A percentile compares a stretch with the other conserved stretches of the same genome.
phyloP scores from a whole-genome alignment of 1,139 yeast species.

The Wickerhamomyces sp. region DNA sequence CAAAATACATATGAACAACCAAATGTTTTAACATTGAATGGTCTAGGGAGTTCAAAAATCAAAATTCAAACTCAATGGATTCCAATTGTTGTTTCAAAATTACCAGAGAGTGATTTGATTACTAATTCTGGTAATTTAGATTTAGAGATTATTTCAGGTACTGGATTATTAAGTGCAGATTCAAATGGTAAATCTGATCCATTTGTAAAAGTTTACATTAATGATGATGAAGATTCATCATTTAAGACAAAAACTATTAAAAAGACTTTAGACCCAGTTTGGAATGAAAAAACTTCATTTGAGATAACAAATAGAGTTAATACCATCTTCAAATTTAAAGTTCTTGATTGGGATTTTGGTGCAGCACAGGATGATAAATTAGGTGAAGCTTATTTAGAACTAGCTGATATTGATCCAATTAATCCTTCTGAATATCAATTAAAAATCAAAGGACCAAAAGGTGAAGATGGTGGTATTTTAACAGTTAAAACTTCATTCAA shows the following conservation, averaged over 20 bases:
- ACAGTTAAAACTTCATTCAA: slow-evolving; percentile 56
- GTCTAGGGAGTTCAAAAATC: slow-evolving; percentile 42
- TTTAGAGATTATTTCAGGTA: slow-evolving; percentile 61
- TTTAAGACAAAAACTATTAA: slow-evolving; percentile 76
- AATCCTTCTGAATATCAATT: slow-evolving; percentile 48
- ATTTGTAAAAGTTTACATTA: slow-evolving; percentile 60
- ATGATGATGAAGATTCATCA: slow-evolving; percentile 49
- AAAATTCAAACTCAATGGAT: slow-evolving; percentile 70
- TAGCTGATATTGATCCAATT: slow-evolving; percentile 57
- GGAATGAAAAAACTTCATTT: slow-evolving; percentile 61
- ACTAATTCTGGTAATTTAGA: slow-evolving; percentile 71
- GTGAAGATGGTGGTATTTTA: slow-evolving; percentile 63
- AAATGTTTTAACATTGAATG: slow-evolving; percentile 47
- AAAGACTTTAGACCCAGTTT: slow-evolving; percentile 82
- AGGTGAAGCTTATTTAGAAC: slow-evolving; percentile 59
- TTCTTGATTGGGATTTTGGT: slow-evolving; percentile 92
- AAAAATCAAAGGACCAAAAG: slow-evolving; percentile 39
- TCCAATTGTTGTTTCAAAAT: slow-evolving; percentile 55
- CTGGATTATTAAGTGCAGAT: slow-evolving; percentile 77
- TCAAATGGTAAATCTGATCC: slow-evolving; percentile 93
- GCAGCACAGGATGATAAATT: slow-evolving; percentile 76
- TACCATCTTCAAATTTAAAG: slow-evolving; percentile 51
- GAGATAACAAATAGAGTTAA: slow-evolving; percentile 56
- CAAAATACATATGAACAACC: slow-evolving; percentile 62
- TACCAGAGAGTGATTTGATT: slow-evolving; percentile 74